These are phyloP conservation scores for Cercospora beticola DNA, from an alignment of 2,329 filamentous ascomycete species.

Conservation along the genomic window DNA sequence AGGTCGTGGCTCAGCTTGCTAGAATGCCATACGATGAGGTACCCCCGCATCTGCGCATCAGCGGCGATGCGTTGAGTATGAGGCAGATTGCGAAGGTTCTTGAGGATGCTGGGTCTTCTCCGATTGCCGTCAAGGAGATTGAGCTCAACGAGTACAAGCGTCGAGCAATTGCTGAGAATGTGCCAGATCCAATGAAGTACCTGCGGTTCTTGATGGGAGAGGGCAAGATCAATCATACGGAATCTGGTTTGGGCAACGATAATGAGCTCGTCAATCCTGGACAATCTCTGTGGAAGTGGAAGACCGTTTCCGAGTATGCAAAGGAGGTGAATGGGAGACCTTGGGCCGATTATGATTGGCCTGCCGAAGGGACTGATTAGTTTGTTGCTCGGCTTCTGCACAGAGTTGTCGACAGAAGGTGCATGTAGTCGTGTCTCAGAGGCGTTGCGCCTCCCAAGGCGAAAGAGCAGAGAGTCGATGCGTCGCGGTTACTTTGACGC, in stretches of 20 bases:
- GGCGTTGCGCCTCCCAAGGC: neutral
- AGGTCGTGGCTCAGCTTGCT: neutral
- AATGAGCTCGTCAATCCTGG: neutral
- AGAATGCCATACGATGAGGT: neutral
- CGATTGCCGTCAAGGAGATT: neutral
- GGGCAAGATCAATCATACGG: neutral
- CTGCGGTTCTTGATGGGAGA: neutral
- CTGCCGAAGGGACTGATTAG: neutral
- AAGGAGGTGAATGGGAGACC: neutral
- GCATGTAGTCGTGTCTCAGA: neutral
- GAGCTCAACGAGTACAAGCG: neutral
- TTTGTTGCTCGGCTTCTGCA: neutral
- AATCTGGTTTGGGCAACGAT: neutral
- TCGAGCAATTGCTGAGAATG: neutral
- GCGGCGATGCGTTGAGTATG: neutral
- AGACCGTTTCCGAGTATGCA: neutral
- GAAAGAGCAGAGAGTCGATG: too few relatives aligned
- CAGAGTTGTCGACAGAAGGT: neutral
- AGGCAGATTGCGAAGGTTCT: neutral
- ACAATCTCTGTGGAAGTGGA: neutral
- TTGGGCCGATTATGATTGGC: neutral
- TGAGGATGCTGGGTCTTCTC: neutral
- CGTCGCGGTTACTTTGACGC: too few relatives aligned
- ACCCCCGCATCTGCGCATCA: neutral
- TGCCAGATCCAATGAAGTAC: neutral